Conservation (phyloP, 176 grass and related monocot species). For the Aegilops sharonensis region DNA sequence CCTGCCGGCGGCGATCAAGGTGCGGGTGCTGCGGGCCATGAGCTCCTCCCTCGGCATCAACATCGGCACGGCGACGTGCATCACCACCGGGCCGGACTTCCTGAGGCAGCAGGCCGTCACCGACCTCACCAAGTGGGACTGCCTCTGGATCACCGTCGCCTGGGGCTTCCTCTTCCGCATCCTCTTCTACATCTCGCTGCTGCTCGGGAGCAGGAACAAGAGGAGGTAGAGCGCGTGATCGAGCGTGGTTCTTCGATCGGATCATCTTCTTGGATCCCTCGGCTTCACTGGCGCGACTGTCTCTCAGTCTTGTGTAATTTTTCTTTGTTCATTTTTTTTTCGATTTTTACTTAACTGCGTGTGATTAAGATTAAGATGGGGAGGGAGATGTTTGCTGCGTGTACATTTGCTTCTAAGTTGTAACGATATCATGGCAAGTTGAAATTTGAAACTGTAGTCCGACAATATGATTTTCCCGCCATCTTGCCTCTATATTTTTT, state of each 20-base stretch:
- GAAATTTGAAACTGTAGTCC: constrained; percentile 22
- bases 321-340: neutral
- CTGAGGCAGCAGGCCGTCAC: constrained; percentile 71
- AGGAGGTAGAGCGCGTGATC: constrained; percentile 44
- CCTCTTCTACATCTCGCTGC: constrained; percentile 79
- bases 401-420: constrained; percentile 29
- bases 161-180: constrained; percentile 91
- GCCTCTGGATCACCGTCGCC: constrained; percentile 81
- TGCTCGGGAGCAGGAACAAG: constrained; percentile 93
- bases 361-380: constrained; percentile 3
- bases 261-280: neutral
- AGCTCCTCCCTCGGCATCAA: constrained; percentile 56
- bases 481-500: neutral
- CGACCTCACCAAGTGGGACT: constrained; percentile 93
- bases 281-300: neutral
- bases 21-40: constrained; percentile 72
- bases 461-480: neutral
- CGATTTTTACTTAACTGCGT: neutral
- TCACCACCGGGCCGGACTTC: constrained; percentile 73
- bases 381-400: constrained; percentile 6
- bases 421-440: constrained; percentile 21
- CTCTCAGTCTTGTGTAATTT: constrained; percentile 1
- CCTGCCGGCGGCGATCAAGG: constrained; percentile 52
- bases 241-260: too few species aligned
- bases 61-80: constrained; percentile 63